phyloP scores from a whole-genome alignment of 2,329 filamentous ascomycete species.

The Zasmidium angulare region DNA sequence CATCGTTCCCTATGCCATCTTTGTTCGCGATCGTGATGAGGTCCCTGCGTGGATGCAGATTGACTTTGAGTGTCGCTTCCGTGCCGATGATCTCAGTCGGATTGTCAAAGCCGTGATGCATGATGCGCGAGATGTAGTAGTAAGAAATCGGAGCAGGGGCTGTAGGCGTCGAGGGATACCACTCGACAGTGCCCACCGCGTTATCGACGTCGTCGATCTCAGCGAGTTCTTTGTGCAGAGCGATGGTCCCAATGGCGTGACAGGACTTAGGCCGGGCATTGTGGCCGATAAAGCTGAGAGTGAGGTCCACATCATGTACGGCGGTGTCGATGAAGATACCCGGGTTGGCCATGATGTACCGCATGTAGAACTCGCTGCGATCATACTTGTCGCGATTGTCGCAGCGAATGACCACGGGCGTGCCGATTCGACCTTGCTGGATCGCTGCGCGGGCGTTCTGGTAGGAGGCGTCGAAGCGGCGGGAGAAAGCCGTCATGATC shows the following conservation, averaged over 20 bases:
- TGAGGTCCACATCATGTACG: conserved; percentile 49
- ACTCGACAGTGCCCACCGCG: conserved; percentile 45
- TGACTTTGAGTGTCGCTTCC: conserved; percentile 38
- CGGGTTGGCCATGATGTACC: conserved; percentile 42
- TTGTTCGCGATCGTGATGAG: conserved; percentile 37
- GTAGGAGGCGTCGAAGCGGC: conserved; percentile 48
- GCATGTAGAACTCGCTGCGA: conserved; percentile 43
- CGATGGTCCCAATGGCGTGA: conserved; percentile 38
- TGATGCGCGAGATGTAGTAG: conserved; percentile 44
- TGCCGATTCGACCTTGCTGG: conserved; percentile 40
- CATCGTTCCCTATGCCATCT: conserved; percentile 39
- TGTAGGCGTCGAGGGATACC: conserved; percentile 17
- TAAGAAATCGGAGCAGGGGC: conserved; percentile 43
- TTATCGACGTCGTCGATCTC: conserved; percentile 43
- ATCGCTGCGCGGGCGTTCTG: conserved; percentile 38
- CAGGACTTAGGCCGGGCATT: conserved; percentile 38
- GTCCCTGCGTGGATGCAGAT: conserved; percentile 28
- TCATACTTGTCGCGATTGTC: conserved; percentile 44
- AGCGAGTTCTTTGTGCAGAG: conserved; percentile 40
- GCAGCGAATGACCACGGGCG: conserved; percentile 43
- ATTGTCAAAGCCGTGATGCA: conserved; percentile 44
- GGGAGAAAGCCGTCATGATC: conserved; percentile 46
- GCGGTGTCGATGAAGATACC: conserved; percentile 48
- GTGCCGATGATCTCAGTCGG: conserved; percentile 45
- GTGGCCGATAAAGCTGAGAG: conserved; percentile 43